Conservation (phyloP, 148 eudicot species). For the Fagopyrum tataricum region DNA sequence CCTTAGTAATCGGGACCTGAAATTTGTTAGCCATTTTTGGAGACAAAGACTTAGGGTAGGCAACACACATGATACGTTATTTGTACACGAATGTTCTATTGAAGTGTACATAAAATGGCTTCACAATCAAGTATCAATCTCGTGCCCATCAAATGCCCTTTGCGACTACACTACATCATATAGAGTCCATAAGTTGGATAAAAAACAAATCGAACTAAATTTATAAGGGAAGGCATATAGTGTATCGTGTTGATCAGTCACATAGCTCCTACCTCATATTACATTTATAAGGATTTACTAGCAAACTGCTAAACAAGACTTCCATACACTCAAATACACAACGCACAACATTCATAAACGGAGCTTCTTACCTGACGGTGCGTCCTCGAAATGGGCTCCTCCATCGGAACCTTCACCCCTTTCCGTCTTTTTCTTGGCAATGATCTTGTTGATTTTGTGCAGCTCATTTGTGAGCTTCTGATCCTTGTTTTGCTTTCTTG, state of each 20-base stretch:
- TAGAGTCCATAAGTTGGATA: neutral
- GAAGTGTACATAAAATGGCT: too few species aligned
- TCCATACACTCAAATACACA: too few species aligned
- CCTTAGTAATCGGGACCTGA: too few species aligned
- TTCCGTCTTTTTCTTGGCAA: slow-evolving; percentile 65
- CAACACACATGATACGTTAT: too few species aligned
- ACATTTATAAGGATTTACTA: neutral
- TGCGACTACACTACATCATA: neutral
- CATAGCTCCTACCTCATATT: neutral
- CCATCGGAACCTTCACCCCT: slow-evolving; percentile 46
- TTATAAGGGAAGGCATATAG: neutral
- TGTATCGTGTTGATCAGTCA: neutral
- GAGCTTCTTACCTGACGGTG: slow-evolving; percentile 47
- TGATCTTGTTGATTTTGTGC: slow-evolving; percentile 83
- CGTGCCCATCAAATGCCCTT: neutral
- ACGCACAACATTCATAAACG: slow-evolving; percentile 26
- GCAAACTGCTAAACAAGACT: neutral
- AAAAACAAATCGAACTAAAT: neutral
- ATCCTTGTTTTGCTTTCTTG: slow-evolving; percentile 78
- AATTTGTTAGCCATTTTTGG: too few species aligned
- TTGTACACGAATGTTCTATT: too few species aligned
- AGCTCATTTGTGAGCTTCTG: slow-evolving; percentile 86
- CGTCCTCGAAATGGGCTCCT: slow-evolving; percentile 37
- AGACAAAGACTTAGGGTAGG: too few species aligned
- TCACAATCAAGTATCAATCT: too few species aligned